Base-by-base conservation (phyloP, 1,139 yeast genomes). In the Debaryomyces singareniensis region DNA sequence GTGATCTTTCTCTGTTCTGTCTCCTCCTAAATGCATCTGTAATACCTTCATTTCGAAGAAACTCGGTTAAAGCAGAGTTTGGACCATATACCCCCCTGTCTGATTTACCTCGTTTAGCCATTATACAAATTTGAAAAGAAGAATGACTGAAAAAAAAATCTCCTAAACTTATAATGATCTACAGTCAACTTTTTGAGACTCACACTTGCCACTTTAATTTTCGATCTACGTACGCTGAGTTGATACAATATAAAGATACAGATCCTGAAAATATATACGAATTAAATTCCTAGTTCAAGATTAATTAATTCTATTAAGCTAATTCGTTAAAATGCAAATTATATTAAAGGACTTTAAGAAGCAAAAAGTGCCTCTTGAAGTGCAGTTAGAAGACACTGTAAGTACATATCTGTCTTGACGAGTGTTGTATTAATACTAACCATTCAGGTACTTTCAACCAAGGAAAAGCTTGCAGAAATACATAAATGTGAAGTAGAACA, bases 311-410 rank as follows among this genome's bases (percentile, higher is more conserved):
- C n/a, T n/a, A n/a, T n/a, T n/a, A n/a, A n/a, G n/a, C n/a, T n/a
- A n/a, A n/a, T n/a, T n/a, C n/a, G n/a, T 7, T 18, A 15, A 28
- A 46, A 87, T 91, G 94, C 83, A 80, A 60, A 68, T 93, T 43
- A 75, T 81, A 32, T 77, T 91, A 55, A 87, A 89, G 55, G 95
- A 91, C 59, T 84, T 91, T 60, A 87, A 89, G 64, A 93, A 91
- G 63, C 89, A 85, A 53, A 84, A 79, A 54, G 76, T 89, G 56
- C 72, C 87, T 25, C 52, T 91, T 39, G 95, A 85, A 22, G 75
- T 87, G 33, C 95, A 82, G 36, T 67, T 72, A 12, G 42, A 72
- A 14, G 86, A 78, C 33, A 71, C 85, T 2, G 93, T 78, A 61
- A 41, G 81, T 71, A 13, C 7, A 5, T 11, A n/a, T 25, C 23